These are phyloP conservation scores for Cryptococcus wingfieldii DNA, from an alignment of 1,284 basidiomycete genomes.

Conservation along the genomic window DNA sequence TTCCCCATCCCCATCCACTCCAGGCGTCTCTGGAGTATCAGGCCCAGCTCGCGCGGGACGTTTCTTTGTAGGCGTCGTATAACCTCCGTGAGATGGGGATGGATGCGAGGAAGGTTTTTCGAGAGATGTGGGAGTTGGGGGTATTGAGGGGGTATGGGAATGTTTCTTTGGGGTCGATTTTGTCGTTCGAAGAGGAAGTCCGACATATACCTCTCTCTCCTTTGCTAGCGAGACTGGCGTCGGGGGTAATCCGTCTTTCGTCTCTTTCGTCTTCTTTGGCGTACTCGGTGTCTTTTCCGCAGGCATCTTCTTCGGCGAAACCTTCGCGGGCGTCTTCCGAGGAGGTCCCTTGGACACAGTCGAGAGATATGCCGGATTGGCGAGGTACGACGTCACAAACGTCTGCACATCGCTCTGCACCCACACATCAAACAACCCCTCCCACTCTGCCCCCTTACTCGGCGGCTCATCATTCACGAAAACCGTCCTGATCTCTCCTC, in stretches of 20 bases:
- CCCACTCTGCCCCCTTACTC: constrained; percentile 77
- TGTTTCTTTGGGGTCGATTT: too few relatives aligned
- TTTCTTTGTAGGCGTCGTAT: too few relatives aligned
- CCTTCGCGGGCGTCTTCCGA: neutral
- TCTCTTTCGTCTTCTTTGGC: neutral
- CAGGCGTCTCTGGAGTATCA: too few relatives aligned
- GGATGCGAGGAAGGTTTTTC: too few relatives aligned
- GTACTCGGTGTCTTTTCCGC: neutral
- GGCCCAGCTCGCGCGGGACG: too few relatives aligned
- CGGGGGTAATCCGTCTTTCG: constrained; percentile 1
- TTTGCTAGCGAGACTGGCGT: constrained; percentile 10
- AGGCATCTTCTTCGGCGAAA: neutral
- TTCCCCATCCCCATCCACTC: too few relatives aligned
- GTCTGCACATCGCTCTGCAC: constrained; percentile 80
- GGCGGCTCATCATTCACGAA: constrained; percentile 90
- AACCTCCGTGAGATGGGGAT: too few relatives aligned
- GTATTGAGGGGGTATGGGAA: too few relatives aligned
- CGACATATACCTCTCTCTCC: neutral
- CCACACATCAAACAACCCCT: constrained; percentile 88
- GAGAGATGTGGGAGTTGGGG: too few relatives aligned
- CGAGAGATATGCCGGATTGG: constrained; percentile 5
- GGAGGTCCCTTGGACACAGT: neutral
- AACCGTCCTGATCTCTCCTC: constrained; percentile 61
- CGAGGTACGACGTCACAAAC: constrained; percentile 54
- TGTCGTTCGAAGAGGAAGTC: too few relatives aligned